Evolutionary conservation across 2,329 filamentous ascomycete species (phyloP), one percentile per base, ranked within the genome.

Genomic region (Botryotinia convoluta): DNA sequence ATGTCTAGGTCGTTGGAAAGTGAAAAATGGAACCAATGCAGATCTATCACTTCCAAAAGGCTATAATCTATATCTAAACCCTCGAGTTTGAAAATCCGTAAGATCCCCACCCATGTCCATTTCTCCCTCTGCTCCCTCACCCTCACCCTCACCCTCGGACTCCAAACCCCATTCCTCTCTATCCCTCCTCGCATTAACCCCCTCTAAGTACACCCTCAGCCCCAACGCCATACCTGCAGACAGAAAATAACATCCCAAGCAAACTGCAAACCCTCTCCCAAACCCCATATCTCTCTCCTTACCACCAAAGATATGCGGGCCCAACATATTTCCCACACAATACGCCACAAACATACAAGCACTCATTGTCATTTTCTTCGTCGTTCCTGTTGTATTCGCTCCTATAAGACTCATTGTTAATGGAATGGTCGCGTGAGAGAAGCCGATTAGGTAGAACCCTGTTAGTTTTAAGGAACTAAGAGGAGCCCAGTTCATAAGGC

Each of bases 341-440:
- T 74, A 76, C 3, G 76, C 75, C 9, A 77, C 59, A 45, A 77
- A 77, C 32, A 77, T 63, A 22, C 73, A 62, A 8, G 79, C 79
- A 10, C 76, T 79, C 22, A 78, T 75, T 8, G 79, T 80, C 76
- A 80, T 79, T 70, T 81, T 81, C 72, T 81, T 81, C 4, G 80
- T 81, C n/a, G 78, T 76, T 14, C 76, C 80, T 64, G 75, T 79
- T 65, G 77, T 77, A 67, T 81, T 81, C 5, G 79, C 77, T 9
- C 76, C 77, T 12, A 80, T 76, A 45, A 81, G 77, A 59, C 78
- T 77, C n/a, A 82, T 75, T 29, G 77, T 77, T 42, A 81, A 59
- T 1, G 80, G 80, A 16, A 81, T 77, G 10, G 77, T 78, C 20
- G 74, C 76, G 39, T 79, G 74, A 76, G 76, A 22, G 44, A 32